Evolutionary conservation across 768 basidiomycete genomes (phyloP).

Genomic region (Leccinum rimulosum): DNA sequence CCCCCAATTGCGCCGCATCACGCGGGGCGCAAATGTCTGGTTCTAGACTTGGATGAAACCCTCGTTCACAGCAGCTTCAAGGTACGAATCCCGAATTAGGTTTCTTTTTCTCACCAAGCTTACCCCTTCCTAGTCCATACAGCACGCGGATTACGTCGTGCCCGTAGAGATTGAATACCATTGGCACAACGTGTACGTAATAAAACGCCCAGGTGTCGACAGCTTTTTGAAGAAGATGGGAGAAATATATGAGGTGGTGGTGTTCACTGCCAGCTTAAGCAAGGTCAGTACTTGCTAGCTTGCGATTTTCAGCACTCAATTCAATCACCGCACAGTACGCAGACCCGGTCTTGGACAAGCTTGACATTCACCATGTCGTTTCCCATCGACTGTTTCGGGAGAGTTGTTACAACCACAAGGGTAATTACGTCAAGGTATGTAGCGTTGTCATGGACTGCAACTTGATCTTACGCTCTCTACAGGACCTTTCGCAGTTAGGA

Average conservation of each 20-base stretch:
- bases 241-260: slow-evolving; percentile 95
- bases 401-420: slow-evolving; percentile 98
- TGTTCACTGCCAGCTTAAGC: slow-evolving; percentile 96
- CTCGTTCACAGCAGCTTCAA: slow-evolving; percentile 98
- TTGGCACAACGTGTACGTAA: slow-evolving; percentile 98
- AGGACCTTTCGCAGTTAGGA: slow-evolving; percentile 97
- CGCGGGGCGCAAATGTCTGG: slow-evolving; percentile 89
- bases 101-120: slow-evolving; percentile 8
- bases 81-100: slow-evolving; percentile 43
- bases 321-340: slow-evolving; percentile 67
- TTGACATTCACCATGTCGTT: slow-evolving; percentile 90
- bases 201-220: slow-evolving; percentile 98
- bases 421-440: slow-evolving; percentile 96
- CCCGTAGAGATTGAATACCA: slow-evolving; percentile 99
- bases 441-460: background rate
- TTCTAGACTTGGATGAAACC: slow-evolving; percentile 96
- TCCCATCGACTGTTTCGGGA: slow-evolving; percentile 94
- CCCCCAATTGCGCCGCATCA: slow-evolving; percentile 81
- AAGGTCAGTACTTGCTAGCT: slow-evolving; percentile 59
- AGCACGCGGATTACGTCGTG: slow-evolving; percentile 95
- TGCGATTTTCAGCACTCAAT: slow-evolving; percentile 2
- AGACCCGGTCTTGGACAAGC: slow-evolving; percentile 96
- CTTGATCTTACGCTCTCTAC: slow-evolving; percentile 8
- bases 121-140: slow-evolving; percentile 64
- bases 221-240: slow-evolving; percentile 98